Conservation (phyloP, 2,329 filamentous ascomycete genomes). For the Ophiostoma triangulosporum region DNA sequence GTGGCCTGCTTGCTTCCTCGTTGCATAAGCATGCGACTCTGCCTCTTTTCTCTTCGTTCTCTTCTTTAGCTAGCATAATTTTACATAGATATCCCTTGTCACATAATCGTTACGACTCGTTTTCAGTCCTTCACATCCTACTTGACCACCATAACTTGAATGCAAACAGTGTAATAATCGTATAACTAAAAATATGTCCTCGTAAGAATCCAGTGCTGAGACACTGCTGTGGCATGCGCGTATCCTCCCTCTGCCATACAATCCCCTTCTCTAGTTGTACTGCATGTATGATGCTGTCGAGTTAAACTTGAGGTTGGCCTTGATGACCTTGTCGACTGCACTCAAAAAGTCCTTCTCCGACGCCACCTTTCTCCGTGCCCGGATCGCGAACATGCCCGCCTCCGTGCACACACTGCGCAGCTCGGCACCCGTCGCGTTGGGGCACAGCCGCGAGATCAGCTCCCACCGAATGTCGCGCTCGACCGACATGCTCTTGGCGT, state of each 20-base stretch:
- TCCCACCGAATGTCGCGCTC: slow-evolving; percentile 99
- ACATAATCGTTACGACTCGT: neutral
- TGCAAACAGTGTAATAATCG: neutral
- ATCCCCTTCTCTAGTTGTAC: slow-evolving; percentile 63
- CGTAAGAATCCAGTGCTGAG: neutral
- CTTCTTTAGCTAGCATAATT: neutral
- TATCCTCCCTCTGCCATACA: neutral
- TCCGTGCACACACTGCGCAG: slow-evolving; percentile 93
- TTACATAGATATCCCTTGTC: neutral
- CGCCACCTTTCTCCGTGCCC: slow-evolving; percentile 88
- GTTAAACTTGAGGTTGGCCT: slow-evolving; percentile 99
- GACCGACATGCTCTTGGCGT: slow-evolving; percentile 99
- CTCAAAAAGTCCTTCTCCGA: slow-evolving; percentile 98
- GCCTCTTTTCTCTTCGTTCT: neutral
- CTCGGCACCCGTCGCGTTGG: slow-evolving; percentile 93
- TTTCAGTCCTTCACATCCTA: neutral
- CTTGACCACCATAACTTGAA: too few relatives aligned
- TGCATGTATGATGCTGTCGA: slow-evolving; percentile 96
- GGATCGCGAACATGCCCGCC: slow-evolving; percentile 96
- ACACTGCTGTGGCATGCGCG: neutral
- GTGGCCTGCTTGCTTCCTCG: too few relatives aligned
- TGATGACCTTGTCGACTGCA: slow-evolving; percentile 98
- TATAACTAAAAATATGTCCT: neutral
- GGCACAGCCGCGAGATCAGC: slow-evolving; percentile 90
- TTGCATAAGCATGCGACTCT: neutral